A percentile compares a stretch with the other conserved stretches of the same genome.
These are phyloP conservation scores for Paulownia fortunei DNA, from an alignment of 257 asterid species.

Conservation along the genomic window DNA sequence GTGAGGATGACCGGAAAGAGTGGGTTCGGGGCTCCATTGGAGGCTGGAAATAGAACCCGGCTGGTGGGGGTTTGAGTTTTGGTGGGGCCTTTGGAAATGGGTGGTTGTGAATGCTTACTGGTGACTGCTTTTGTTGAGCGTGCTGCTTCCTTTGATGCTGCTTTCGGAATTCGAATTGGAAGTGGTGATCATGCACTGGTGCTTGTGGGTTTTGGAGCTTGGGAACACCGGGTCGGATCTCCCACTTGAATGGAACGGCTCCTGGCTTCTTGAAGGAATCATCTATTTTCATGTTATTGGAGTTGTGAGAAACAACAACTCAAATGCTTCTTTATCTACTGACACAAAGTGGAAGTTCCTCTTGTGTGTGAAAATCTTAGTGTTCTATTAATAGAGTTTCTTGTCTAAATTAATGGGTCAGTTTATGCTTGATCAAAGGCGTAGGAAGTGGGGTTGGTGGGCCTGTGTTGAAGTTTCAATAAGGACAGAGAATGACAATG, in stretches of 20 bases:
- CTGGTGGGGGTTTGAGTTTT: constrained; percentile 73
- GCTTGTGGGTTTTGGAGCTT: constrained; percentile 40
- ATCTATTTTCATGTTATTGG: constrained; percentile 44
- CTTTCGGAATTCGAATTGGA: constrained; percentile 1
- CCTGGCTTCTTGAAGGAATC: constrained; percentile 75
- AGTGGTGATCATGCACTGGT: not conserved
- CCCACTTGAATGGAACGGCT: constrained; percentile 86
- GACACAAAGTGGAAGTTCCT: not conserved
- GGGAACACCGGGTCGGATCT: constrained; percentile 89
- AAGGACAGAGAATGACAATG: constrained; percentile 10
- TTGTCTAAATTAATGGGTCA: constrained; percentile 19
- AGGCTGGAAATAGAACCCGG: constrained; percentile 44
- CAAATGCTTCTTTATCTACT: not conserved
- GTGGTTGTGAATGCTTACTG: not conserved
- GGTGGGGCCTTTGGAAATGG: constrained; percentile 37
- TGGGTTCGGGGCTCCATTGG: constrained; percentile 43
- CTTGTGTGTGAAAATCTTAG: not conserved
- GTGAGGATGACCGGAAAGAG: constrained; percentile 44
- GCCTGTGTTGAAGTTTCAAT: constrained; percentile 30
- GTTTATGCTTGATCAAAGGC: constrained; percentile 70
- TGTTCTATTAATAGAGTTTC: constrained; percentile 20
- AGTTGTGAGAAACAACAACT: not conserved
- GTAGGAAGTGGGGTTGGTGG: constrained; percentile 57
- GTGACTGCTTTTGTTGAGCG: not conserved
- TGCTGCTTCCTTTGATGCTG: constrained; percentile 28